Evolutionary conservation across 2,329 filamentous ascomycete species (phyloP).

Genomic region (Exserohilum turcica): DNA sequence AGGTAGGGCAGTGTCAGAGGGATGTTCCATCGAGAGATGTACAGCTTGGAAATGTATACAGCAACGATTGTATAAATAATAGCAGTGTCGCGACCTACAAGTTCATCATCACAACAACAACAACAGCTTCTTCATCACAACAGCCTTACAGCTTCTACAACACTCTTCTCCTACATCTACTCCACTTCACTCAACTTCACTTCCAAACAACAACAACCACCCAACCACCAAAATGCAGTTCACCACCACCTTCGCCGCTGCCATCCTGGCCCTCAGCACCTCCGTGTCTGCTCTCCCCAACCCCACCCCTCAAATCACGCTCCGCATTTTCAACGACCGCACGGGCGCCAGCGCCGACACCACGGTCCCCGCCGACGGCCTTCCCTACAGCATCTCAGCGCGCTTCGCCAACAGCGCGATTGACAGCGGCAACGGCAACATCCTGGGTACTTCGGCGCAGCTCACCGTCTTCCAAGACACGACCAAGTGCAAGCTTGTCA

Average conservation of each 20-base stretch:
- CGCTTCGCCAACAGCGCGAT: slow-evolving; percentile 17
- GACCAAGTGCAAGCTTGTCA: slow-evolving; percentile 17
- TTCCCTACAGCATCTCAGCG: background rate
- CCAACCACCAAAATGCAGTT: slow-evolving; percentile 19
- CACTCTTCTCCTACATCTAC: background rate
- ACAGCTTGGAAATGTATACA: background rate
- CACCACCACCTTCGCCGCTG: slow-evolving; percentile 15
- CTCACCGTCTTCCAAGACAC: slow-evolving; percentile 14
- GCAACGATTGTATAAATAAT: slow-evolving; percentile 3
- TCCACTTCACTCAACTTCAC: background rate
- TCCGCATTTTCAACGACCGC: slow-evolving; percentile 18
- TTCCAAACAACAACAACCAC: slow-evolving; percentile 6
- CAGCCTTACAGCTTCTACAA: too few relatives aligned
- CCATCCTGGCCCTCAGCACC: slow-evolving; percentile 13
- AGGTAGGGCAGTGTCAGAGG: slow-evolving; percentile 1
- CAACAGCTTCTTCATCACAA: background rate
- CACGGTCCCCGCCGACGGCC: slow-evolving; percentile 12
- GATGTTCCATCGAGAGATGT: background rate
- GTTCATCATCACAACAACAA: background rate
- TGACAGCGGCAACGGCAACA: slow-evolving; percentile 7
- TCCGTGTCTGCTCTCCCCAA: slow-evolving; percentile 8
- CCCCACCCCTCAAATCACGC: slow-evolving; percentile 8
- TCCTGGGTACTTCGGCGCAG: slow-evolving; percentile 18
- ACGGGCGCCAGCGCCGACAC: slow-evolving; percentile 11
- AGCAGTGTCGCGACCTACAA: background rate